Percentiles rank a stretch among this genome's conserved stretches.
These are phyloP conservation scores for Eugenia klotzschiana DNA, from an alignment of 441 rosid genomes.

Conservation along the genomic window DNA sequence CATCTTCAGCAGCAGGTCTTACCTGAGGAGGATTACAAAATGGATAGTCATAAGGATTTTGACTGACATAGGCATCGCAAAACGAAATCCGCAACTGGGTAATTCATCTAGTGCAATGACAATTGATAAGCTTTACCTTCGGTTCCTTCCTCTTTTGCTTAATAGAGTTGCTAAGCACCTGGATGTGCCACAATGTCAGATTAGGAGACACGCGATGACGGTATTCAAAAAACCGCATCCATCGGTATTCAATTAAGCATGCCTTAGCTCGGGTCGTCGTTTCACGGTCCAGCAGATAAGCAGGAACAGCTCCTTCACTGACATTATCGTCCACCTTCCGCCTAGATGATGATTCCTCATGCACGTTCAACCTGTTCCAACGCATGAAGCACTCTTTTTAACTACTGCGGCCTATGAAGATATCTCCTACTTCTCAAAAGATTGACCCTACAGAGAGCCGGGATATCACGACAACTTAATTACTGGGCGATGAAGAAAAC, in stretches of 20 bases:
- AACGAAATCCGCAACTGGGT: background rate
- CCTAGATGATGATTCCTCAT: slow-evolving; percentile 68
- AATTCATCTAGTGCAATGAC: background rate
- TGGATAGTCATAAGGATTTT: background rate
- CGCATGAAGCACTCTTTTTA: background rate
- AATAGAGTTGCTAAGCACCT: slow-evolving; percentile 82
- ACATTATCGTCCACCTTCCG: slow-evolving; percentile 79
- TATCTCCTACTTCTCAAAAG: background rate
- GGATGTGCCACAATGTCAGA: background rate
- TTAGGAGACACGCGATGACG: background rate
- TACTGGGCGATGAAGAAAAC: background rate
- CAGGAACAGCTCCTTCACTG: slow-evolving; percentile 83
- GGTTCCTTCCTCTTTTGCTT: slow-evolving; percentile 94
- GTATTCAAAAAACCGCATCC: background rate
- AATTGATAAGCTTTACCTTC: slow-evolving; percentile 32
- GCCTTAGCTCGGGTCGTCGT: slow-evolving; percentile 75
- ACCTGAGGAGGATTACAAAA: slow-evolving; percentile 1
- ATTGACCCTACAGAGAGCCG: background rate
- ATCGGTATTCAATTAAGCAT: background rate
- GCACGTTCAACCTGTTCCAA: slow-evolving; percentile 59
- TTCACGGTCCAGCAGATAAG: slow-evolving; percentile 89
- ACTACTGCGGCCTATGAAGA: background rate
- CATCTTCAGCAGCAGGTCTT: slow-evolving; percentile 16
- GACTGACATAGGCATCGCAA: background rate
- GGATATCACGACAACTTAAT: background rate